Evolutionary conservation across 2,329 filamentous ascomycete species (phyloP).

Genomic region (Phoma sp.): DNA sequence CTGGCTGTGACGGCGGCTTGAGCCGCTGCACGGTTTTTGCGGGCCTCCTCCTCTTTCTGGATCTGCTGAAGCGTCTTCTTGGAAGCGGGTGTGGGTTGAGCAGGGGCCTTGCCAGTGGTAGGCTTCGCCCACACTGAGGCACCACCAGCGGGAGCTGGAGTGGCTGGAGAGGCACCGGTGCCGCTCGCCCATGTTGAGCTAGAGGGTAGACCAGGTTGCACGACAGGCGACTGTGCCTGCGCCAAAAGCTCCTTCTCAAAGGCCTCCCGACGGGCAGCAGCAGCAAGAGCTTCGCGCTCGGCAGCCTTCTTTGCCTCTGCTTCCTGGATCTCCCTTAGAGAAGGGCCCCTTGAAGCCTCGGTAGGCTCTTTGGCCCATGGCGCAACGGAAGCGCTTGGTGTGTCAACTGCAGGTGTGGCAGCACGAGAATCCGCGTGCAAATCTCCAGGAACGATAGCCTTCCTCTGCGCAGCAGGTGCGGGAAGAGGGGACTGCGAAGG

Average conservation of each 20-base stretch:
- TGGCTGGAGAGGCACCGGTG: slow-evolving; percentile 68
- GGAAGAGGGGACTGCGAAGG: slow-evolving; percentile 82
- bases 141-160: slow-evolving; percentile 56
- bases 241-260: slow-evolving; percentile 79
- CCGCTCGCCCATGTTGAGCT: slow-evolving; percentile 85
- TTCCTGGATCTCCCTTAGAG: slow-evolving; percentile 95
- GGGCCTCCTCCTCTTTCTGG: slow-evolving; percentile 90
- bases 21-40: slow-evolving; percentile 76
- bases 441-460: slow-evolving; percentile 82
- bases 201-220: slow-evolving; percentile 81
- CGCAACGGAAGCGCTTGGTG: slow-evolving; percentile 75
- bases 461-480: slow-evolving; percentile 86
- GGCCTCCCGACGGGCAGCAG: slow-evolving; percentile 75
- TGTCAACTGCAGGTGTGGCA: slow-evolving; percentile 73
- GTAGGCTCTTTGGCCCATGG: slow-evolving; percentile 90
- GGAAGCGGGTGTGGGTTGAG: slow-evolving; percentile 50
- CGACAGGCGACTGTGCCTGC: slow-evolving; percentile 64
- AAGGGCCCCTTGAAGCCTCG: slow-evolving; percentile 80
- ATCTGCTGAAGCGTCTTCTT: slow-evolving; percentile 97
- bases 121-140: slow-evolving; percentile 69
- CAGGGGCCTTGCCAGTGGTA: slow-evolving; percentile 56
- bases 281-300: slow-evolving; percentile 81
- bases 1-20: slow-evolving; percentile 56
- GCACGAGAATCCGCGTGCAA: slow-evolving; percentile 73
- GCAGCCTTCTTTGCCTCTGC: slow-evolving; percentile 92